phyloP scores from a whole-genome alignment of 2,329 filamentous ascomycete genomes.

The Aspergillus sp. region DNA sequence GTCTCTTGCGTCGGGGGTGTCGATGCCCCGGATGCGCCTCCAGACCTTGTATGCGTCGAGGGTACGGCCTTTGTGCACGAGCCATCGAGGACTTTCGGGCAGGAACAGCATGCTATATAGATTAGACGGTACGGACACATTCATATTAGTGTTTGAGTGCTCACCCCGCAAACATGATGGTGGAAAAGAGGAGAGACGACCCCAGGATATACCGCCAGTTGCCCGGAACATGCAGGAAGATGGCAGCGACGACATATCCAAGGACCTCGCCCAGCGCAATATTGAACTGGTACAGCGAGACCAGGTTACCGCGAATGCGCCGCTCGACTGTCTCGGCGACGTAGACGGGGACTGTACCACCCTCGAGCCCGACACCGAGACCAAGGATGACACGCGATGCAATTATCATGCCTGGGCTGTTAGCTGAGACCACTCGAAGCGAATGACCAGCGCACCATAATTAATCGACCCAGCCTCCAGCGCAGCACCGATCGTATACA shows the following conservation, averaged over 20 bases:
- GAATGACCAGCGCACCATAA: conserved; percentile 44
- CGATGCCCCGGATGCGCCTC: conserved; percentile 68
- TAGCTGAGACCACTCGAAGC: not conserved
- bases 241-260: conserved; percentile 70
- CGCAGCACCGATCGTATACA: conserved; percentile 70
- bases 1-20: conserved; percentile 57
- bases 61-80: conserved; percentile 65
- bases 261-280: conserved; percentile 73
- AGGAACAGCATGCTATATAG: conserved; percentile 66
- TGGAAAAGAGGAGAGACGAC: conserved; percentile 69
- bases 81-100: conserved; percentile 66
- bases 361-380: conserved; percentile 69
- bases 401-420: conserved; percentile 60
- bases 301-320: conserved; percentile 67
- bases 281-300: conserved; percentile 73
- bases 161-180: conserved; percentile 49
- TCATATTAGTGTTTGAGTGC: not conserved
- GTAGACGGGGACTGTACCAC: conserved; percentile 72
- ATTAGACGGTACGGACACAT: not conserved
- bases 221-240: conserved; percentile 67
- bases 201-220: conserved; percentile 75
- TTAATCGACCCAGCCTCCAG: conserved; percentile 67
- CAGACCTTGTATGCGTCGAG: conserved; percentile 67
- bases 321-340: conserved; percentile 68
- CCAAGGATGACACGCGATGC: conserved; percentile 67